Evolutionary conservation across 2,329 filamentous ascomycete genomes (phyloP).

Genomic region (Madurella mycetomatis): DNA sequence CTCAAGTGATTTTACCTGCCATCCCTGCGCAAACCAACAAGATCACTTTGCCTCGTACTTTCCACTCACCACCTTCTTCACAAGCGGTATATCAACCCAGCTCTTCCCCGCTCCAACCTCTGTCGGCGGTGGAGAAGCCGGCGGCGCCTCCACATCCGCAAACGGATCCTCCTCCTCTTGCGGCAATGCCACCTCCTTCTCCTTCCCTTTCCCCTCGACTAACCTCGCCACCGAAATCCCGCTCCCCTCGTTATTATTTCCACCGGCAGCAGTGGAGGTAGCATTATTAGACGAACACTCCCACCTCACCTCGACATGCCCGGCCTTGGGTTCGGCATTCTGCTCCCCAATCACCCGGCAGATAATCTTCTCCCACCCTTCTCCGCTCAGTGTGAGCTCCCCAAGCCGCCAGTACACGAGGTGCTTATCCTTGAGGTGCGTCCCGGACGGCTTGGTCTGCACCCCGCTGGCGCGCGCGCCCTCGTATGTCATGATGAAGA

Average conservation of each 20-base stretch:
- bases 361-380: constrained; percentile 70
- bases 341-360: constrained; percentile 75
- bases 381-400: constrained; percentile 60
- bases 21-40: background rate
- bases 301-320: constrained; percentile 79
- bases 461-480: constrained; percentile 60
- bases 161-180: constrained; percentile 58
- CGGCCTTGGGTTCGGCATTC: constrained; percentile 63
- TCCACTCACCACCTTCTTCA: constrained; percentile 67
- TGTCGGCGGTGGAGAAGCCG: constrained; percentile 25
- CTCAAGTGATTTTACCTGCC: background rate
- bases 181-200: constrained; percentile 38
- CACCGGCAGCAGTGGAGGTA: constrained; percentile 33
- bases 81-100: constrained; percentile 65
- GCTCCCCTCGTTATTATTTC: constrained; percentile 42
- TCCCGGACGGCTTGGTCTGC: constrained; percentile 76
- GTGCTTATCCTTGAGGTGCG: constrained; percentile 70
- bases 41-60: constrained; percentile 61
- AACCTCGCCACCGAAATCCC: constrained; percentile 62
- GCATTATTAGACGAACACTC: constrained; percentile 43
- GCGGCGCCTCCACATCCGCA: constrained; percentile 51
- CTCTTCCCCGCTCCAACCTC: constrained; percentile 17
- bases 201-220: constrained; percentile 48
- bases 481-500: constrained; percentile 68
- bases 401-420: constrained; percentile 77